These are phyloP conservation scores for Candida labiduridarum DNA, from an alignment of 1,139 yeast genomes.

Conservation along the genomic window DNA sequence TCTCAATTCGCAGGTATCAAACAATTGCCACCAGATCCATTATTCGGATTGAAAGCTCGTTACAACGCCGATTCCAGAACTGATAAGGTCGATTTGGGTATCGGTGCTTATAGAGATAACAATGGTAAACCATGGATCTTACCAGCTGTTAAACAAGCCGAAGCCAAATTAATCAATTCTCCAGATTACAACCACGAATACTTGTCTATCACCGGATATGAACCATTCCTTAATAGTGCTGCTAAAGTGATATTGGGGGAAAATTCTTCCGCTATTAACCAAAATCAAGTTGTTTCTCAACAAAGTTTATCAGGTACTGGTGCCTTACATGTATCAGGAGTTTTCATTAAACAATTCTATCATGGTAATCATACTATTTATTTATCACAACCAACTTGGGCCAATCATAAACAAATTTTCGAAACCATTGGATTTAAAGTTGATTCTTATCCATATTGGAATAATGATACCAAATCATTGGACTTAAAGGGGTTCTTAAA, in stretches of 20 bases:
- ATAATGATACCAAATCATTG: conserved; percentile 59
- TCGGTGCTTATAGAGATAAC: conserved; percentile 96
- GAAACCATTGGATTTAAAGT: conserved; percentile 64
- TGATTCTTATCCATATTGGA: conserved; percentile 77
- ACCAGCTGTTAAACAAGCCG: conserved; percentile 82
- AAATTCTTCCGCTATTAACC: conserved; percentile 55
- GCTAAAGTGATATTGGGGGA: conserved; percentile 80
- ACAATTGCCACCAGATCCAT: conserved; percentile 74
- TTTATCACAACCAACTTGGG: conserved; percentile 94
- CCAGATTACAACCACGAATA: conserved; percentile 88
- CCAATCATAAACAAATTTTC: conserved; percentile 87
- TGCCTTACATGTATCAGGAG: conserved; percentile 86
- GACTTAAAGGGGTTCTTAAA: conserved; percentile 69
- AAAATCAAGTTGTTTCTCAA: conserved; percentile 65
- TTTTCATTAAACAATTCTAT: conserved; percentile 63
- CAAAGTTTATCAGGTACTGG: conserved; percentile 97
- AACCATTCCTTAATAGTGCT: conserved; percentile 69
- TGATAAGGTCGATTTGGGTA: conserved; percentile 86
- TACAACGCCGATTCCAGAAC: conserved; percentile 63
- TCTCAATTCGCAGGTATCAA: conserved; percentile 51
- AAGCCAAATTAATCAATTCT: conserved; percentile 47
- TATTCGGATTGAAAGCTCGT: conserved; percentile 82
- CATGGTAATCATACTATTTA: conserved; percentile 56
- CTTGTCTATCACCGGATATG: conserved; percentile 78
- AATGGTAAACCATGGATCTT: conserved; percentile 92